Conservation (phyloP, 495 filamentous ascomycete genomes). For the Neurospora sp. region DNA sequence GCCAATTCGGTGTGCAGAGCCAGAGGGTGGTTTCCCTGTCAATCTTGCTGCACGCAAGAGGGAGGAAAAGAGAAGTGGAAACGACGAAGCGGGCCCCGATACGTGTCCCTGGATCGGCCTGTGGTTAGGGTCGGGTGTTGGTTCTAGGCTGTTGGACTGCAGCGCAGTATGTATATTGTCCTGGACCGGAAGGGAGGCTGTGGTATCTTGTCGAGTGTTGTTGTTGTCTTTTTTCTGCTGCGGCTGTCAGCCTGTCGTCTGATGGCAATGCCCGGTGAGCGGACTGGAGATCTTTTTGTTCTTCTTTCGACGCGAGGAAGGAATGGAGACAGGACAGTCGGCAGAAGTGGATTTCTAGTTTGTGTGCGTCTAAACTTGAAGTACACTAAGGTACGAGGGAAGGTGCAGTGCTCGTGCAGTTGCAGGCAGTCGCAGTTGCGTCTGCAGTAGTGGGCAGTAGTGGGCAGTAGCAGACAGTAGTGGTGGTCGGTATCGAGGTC, state of each 20-base stretch:
- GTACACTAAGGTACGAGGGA: slow-evolving; percentile 1
- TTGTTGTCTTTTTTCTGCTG: background rate
- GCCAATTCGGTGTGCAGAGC: background rate
- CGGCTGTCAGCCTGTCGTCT: background rate
- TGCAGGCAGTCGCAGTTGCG: background rate
- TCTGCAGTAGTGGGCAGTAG: background rate
- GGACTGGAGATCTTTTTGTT: background rate
- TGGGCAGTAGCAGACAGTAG: background rate
- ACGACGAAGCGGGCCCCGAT: background rate
- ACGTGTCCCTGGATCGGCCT: background rate
- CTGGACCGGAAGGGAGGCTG: background rate
- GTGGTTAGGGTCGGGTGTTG: background rate
- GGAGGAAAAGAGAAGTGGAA: background rate
- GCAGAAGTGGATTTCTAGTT: background rate
- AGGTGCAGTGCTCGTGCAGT: background rate
- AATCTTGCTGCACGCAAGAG: background rate
- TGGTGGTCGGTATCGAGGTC: background rate
- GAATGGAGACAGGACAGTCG: background rate
- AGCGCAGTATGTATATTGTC: background rate
- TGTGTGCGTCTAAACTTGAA: background rate
- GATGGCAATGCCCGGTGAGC: background rate
- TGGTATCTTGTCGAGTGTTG: background rate
- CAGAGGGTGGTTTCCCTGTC: background rate
- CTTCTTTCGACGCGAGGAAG: background rate
- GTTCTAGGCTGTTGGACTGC: background rate